Evolutionary conservation across 2,329 filamentous ascomycete species (phyloP).

Genomic region (Chrysoporthe deuterocubensis): DNA sequence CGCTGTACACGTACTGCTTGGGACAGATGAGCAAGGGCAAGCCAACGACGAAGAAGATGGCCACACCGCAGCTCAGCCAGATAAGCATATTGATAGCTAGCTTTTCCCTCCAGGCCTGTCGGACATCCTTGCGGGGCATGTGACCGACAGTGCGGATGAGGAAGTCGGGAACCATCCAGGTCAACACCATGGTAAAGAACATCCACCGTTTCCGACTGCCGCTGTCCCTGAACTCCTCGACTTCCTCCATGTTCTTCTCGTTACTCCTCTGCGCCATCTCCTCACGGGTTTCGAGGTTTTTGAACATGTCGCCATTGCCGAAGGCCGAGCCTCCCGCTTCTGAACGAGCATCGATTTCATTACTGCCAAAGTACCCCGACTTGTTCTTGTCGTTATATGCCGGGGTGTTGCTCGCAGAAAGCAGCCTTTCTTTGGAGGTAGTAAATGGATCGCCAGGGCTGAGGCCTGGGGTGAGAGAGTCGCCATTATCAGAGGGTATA

Average conservation of each 20-base stretch:
- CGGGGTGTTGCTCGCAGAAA: slow-evolving; percentile 57
- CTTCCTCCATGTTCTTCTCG: slow-evolving; percentile 85
- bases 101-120: slow-evolving; percentile 95
- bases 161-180: slow-evolving; percentile 87
- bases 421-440: slow-evolving; percentile 64
- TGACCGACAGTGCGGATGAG: slow-evolving; percentile 75
- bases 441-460: slow-evolving; percentile 61
- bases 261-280: slow-evolving; percentile 96
- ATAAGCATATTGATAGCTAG: slow-evolving; percentile 97
- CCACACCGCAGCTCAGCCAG: slow-evolving; percentile 79
- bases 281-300: slow-evolving; percentile 89
- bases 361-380: slow-evolving; percentile 73
- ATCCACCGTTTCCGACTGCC: slow-evolving; percentile 89
- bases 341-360: slow-evolving; percentile 82
- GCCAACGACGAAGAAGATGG: slow-evolving; percentile 86
- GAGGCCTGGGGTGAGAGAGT: slow-evolving; percentile 57
- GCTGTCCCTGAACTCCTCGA: slow-evolving; percentile 81
- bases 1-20: slow-evolving; percentile 84
- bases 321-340: slow-evolving; percentile 92
- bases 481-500: slow-evolving; percentile 63
- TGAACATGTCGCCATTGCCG: slow-evolving; percentile 95
- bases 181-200: slow-evolving; percentile 79
- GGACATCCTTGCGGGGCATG: slow-evolving; percentile 91
- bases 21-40: slow-evolving; percentile 92
- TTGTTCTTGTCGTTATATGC: slow-evolving; percentile 76